Conservation (phyloP, 1,284 basidiomycete species). For the Leccinum pachyderme region DNA sequence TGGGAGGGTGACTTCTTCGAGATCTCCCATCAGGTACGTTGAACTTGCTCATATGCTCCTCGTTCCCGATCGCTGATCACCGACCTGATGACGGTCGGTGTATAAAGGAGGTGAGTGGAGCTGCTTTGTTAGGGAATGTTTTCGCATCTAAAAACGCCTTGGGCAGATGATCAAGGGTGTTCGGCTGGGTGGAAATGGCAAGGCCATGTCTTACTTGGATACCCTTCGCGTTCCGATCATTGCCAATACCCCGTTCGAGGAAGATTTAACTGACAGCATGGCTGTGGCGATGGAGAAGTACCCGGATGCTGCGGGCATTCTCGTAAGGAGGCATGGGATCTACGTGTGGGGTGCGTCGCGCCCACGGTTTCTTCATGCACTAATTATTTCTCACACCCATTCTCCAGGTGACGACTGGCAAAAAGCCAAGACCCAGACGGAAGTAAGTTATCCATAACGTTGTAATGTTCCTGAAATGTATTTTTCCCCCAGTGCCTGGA, state of each 20-base stretch:
- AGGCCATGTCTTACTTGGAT: conserved; percentile 76
- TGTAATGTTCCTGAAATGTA: neutral
- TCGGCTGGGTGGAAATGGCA: conserved; percentile 68
- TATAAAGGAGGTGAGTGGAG: conserved; percentile 38
- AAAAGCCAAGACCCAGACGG: conserved; percentile 85
- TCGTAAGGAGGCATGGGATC: conserved; percentile 80
- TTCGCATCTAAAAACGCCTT: neutral
- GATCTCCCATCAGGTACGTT: conserved; percentile 73
- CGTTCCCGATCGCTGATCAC: conserved; percentile 1
- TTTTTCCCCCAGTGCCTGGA: conserved; percentile 64
- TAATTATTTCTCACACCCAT: neutral
- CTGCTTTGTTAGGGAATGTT: neutral
- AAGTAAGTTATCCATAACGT: conserved; percentile 39
- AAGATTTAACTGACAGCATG: conserved; percentile 85
- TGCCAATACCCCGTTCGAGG: conserved; percentile 84
- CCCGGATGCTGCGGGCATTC: conserved; percentile 75
- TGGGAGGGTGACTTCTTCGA: conserved; percentile 66
- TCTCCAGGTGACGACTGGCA: conserved; percentile 70
- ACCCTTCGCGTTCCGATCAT: conserved; percentile 86
- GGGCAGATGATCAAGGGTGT: conserved; percentile 86
- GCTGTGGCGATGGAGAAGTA: conserved; percentile 75
- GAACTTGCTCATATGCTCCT: neutral
- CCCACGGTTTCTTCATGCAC: neutral
- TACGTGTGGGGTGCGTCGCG: conserved; percentile 74
- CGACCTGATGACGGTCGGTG: neutral